Conservation (phyloP, 1,139 yeast species). For the Lizanozyma gosingica region DNA sequence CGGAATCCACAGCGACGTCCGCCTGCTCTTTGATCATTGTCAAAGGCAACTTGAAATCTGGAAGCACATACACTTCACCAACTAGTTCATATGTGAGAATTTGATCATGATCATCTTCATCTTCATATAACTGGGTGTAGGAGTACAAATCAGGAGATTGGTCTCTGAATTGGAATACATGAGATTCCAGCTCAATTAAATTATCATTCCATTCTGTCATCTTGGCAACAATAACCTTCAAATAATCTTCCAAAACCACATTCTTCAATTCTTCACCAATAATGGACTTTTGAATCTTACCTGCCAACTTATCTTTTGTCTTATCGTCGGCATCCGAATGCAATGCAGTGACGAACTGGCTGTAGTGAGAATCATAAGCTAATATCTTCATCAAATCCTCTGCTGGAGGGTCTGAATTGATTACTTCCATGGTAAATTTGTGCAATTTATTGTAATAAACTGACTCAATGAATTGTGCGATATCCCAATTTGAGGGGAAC, state of each 20-base stretch:
- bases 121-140: conserved; percentile 33
- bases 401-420: conserved; percentile 69
- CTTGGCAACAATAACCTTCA: conserved; percentile 57
- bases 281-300: conserved; percentile 36
- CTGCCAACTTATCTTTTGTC: conserved; percentile 35
- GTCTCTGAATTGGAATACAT: conserved; percentile 50
- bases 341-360: conserved; percentile 25
- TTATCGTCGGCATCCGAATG: conserved; percentile 19
- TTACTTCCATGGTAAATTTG: conserved; percentile 49
- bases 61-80: conserved; percentile 60
- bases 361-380: conserved; percentile 66
- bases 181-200: conserved; percentile 55
- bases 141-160: conserved; percentile 59
- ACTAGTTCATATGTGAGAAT: conserved; percentile 56
- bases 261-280: conserved; percentile 67
- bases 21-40: conserved; percentile 84
- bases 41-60: conserved; percentile 44
- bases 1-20: conserved; percentile 86
- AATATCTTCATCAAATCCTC: conserved; percentile 53
- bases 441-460: conserved; percentile 67
- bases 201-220: conserved; percentile 77
- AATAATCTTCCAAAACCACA: conserved; percentile 59
- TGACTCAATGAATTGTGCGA: conserved; percentile 52
- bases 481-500: conserved; percentile 71
- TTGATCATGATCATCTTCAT: conserved; percentile 41